These are phyloP conservation scores for Cryptococcus sp. DNA, from an alignment of 1,284 basidiomycete species.

Conservation along the genomic window DNA sequence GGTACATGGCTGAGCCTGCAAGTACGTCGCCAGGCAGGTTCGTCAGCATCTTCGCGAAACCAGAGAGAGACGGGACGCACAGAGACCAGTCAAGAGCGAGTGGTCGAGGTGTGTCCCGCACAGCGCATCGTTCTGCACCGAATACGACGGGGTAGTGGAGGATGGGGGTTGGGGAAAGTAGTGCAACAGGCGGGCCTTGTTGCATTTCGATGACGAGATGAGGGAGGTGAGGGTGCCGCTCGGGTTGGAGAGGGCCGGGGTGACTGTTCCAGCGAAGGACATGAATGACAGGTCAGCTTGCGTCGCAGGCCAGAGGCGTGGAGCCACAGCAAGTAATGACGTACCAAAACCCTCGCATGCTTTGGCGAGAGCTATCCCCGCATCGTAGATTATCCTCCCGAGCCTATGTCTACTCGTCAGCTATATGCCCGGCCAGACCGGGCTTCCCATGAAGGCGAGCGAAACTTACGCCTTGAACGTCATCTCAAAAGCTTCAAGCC, in stretches of 20 bases:
- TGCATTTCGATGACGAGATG: slow-evolving; percentile 42
- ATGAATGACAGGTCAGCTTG: not conserved
- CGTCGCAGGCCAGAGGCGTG: too few relatives aligned
- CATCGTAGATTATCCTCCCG: slow-evolving; percentile 68
- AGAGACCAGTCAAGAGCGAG: slow-evolving; percentile 81
- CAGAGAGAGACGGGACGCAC: slow-evolving; percentile 42
- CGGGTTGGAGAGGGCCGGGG: slow-evolving; percentile 3
- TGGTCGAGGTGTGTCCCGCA: slow-evolving; percentile 63
- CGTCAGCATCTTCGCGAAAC: not conserved
- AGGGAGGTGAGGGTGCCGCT: slow-evolving; percentile 26
- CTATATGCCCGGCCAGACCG: not conserved
- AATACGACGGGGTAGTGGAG: slow-evolving; percentile 35
- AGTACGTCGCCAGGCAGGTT: not conserved
- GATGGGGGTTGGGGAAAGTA: slow-evolving; percentile 70
- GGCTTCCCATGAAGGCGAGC: not conserved
- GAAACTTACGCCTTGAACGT: slow-evolving; percentile 73
- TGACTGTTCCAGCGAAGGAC: slow-evolving; percentile 3
- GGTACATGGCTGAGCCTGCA: slow-evolving; percentile 65
- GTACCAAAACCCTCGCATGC: slow-evolving; percentile 85
- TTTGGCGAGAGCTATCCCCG: slow-evolving; percentile 71
- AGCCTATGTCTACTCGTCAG: slow-evolving; percentile 27
- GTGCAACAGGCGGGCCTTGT: slow-evolving; percentile 73
- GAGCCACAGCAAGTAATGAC: slow-evolving; percentile 15
- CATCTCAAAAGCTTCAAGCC: slow-evolving; percentile 70
- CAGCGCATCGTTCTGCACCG: slow-evolving; percentile 66